Percentiles rank a stretch among this genome's conserved stretches.
Evolutionary conservation across 2,329 filamentous ascomycete species (phyloP).

Genomic region (Alternaria triticimaculans): DNA sequence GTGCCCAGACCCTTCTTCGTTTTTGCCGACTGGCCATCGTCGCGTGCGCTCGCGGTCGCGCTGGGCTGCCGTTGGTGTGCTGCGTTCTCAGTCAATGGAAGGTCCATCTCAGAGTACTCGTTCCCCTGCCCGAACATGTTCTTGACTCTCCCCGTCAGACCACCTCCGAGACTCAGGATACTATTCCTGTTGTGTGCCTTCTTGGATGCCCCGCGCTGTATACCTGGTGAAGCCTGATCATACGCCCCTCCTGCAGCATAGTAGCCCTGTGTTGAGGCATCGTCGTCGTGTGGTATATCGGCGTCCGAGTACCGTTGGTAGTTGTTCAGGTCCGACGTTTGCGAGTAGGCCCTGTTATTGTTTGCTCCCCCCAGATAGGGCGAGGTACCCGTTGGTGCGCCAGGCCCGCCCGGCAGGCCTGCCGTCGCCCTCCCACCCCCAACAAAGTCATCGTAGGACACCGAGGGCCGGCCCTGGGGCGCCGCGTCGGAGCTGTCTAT

Average conservation of each 20-base stretch:
- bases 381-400: constrained; percentile 45
- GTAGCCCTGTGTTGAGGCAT: constrained; percentile 74
- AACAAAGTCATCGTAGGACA: constrained; percentile 95
- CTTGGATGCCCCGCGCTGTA: constrained; percentile 58
- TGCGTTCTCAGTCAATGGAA: constrained; percentile 84
- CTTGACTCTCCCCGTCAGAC: constrained; percentile 85
- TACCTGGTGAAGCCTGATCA: constrained; percentile 60
- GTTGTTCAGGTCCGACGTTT: constrained; percentile 83
- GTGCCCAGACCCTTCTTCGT: constrained; percentile 59
- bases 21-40: constrained; percentile 35
- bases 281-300: constrained; percentile 81
- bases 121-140: constrained; percentile 86
- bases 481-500: constrained; percentile 70
- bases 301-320: constrained; percentile 92
- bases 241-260: constrained; percentile 72
- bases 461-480: constrained; percentile 75
- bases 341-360: constrained; percentile 61
- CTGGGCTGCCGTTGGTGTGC: constrained; percentile 54
- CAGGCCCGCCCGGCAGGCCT: constrained; percentile 54
- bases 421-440: constrained; percentile 64
- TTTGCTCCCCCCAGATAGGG: constrained; percentile 48
- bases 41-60: constrained; percentile 50
- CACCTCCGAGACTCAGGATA: constrained; percentile 84
- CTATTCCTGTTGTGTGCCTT: constrained; percentile 80
- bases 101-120: constrained; percentile 96